Evolutionary conservation across 169 alveolate genomes (phyloP), one percentile per base, ranked within the genome.

Genomic region (Prorocentrum cordatum): DNA sequence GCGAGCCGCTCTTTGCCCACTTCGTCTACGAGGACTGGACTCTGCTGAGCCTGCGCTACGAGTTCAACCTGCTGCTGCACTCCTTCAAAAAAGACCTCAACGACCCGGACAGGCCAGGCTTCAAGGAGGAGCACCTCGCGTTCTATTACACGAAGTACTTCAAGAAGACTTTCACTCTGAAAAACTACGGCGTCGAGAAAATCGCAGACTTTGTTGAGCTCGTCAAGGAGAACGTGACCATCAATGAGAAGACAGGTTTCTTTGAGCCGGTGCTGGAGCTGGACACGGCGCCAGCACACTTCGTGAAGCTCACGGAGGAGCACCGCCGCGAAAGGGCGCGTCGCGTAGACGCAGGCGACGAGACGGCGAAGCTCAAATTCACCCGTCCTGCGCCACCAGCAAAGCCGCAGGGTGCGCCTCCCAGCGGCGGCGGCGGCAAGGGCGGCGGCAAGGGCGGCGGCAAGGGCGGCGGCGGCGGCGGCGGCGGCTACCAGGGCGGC

Each of bases 11-110:
- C 31, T 77, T 77, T 12, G 47, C 32, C n/a, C 35, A 77, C 45
- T 77, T 77, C n/a, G 72, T 39, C 18, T 77, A 3, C 45, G 88
- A 77, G 88, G 88, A n/a, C 68, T 80, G 90, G 90, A 45, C 90
- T 7, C 54, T 80, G 50, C 64, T 80, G 62, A 33, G 35, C 68
- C 45, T 68, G 4, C 75, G 90, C 2, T 66, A 45, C 33, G 90
- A 80, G 67, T 68, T 80, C 39, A 66, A 62, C 38, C 38, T 80
- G 35, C 68, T 80, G 32, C 80, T 80, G 14, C 90, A 80, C 59
- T 24, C 61, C 90, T 80, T 80, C 80, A 80, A 80, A 79, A 80
- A 80, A 45, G 75, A 66, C 50, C 9, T 66, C 50, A 66, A 66
- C 27, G 75, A 66, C 32, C 75, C 75, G 20, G 75, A 66, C 27